Base-by-base conservation (phyloP, 176 grass and related monocot genomes). In the Zea luxurians region DNA sequence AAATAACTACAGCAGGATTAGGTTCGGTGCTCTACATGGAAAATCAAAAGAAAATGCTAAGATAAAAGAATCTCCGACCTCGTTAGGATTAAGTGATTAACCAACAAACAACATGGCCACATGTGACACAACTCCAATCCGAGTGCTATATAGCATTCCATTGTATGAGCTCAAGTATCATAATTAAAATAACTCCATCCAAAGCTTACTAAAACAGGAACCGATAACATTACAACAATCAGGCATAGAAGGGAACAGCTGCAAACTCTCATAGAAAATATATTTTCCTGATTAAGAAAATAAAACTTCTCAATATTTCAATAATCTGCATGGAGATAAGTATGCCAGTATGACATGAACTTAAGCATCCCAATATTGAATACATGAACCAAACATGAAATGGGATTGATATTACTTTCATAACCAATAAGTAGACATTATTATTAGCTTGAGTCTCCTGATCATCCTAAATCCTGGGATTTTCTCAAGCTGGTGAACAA, bases 1-100 rank as follows among this genome's bases (percentile, higher is more conserved):
- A 73, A 73, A 27, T 80, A 41, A 48, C 6, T 34, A 74, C 6
- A 80, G 70, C 9, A 65, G 60, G 70, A 35, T 18, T n/a, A 68
- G 9, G 68, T 45, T 61, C 7, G 16, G 63, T 27, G 74, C 13
- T 13, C 64, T 62, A 50, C 16, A 81, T 16, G 46, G 70, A 6
- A n/a, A 70, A 79, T 45, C 3, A 48, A 70, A 61, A 54, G 45
- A 47, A 21, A 15, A 55, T 65, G 69, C 66, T 20, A 74, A 54
- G 20, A 59, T 55, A 54, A 64, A 64, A 38, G 2, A 78, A 65
- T 20, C 8, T 20, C 55, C 17, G 3, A 65, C n/a, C 37, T 27
- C 4, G 11, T 12, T 52, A 52, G 16, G 63, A 66, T 50, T 66
- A 52, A 49, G 41, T 10, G 63, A 66, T 50, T 66, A 52, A 49